These are phyloP conservation scores for Teratosphaeria pseudoeucalypti DNA, from an alignment of 2,329 filamentous ascomycete genomes.

Conservation along the genomic window DNA sequence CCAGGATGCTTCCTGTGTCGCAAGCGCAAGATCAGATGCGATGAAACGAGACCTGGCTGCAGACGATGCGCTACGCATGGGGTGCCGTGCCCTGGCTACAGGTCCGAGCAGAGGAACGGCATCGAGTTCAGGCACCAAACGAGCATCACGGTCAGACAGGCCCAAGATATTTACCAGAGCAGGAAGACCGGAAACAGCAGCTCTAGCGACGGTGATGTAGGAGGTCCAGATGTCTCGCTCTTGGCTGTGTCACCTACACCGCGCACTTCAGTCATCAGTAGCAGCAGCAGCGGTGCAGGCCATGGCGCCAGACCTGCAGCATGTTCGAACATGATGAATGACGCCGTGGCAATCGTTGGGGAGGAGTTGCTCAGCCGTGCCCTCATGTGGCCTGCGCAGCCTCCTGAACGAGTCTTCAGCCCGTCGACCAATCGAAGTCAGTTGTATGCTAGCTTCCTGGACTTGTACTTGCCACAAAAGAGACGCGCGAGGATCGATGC, in stretches of 20 bases:
- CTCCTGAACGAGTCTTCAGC: slow-evolving; percentile 3
- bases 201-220: background rate
- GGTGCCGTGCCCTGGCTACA: slow-evolving; percentile 23
- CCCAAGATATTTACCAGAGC: slow-evolving; percentile 3
- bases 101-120: slow-evolving; percentile 12
- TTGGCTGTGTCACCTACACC: background rate
- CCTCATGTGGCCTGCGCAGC: background rate
- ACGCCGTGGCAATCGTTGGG: background rate
- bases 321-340: background rate
- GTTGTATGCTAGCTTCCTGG: slow-evolving; percentile 20
- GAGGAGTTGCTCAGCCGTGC: background rate
- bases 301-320: background rate
- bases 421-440: slow-evolving; percentile 9
- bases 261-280: background rate
- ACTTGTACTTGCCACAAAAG: slow-evolving; percentile 18
- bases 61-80: slow-evolving; percentile 22
- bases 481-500: slow-evolving; percentile 4
- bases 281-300: background rate
- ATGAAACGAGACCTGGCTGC: slow-evolving; percentile 21
- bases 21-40: slow-evolving; percentile 24
- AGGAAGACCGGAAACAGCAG: background rate
- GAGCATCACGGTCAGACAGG: slow-evolving; percentile 8
- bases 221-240: background rate
- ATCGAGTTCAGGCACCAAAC: slow-evolving; percentile 22
- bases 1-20: slow-evolving; percentile 23